Evolutionary conservation across 2,329 filamentous ascomycete species (phyloP).

Genomic region (Teratosphaeria gauchensis): DNA sequence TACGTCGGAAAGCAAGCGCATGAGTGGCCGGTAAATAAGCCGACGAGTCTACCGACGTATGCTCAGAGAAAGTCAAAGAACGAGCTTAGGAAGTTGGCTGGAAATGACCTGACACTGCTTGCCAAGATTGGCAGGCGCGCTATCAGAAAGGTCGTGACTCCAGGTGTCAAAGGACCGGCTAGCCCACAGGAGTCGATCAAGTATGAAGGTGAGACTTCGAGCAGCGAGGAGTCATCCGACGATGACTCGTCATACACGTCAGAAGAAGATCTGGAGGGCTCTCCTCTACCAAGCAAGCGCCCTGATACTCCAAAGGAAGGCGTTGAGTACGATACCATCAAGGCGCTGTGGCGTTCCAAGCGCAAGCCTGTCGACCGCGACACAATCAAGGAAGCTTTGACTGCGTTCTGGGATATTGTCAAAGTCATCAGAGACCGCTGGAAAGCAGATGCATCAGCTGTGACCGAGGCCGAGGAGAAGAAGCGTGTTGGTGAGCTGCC

Average conservation of each 20-base stretch:
- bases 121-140: constrained; percentile 29
- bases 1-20: constrained; percentile 33
- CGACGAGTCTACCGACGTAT: constrained; percentile 35
- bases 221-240: constrained; percentile 34
- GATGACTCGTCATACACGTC: constrained; percentile 45
- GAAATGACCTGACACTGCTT: constrained; percentile 32
- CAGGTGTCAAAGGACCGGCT: background rate
- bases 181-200: constrained; percentile 11
- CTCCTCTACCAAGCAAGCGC: constrained; percentile 44
- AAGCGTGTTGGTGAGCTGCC: constrained; percentile 45
- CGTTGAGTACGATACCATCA: constrained; percentile 50
- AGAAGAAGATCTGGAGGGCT: constrained; percentile 44
- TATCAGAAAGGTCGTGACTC: constrained; percentile 15
- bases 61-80: constrained; percentile 36
- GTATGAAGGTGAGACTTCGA: constrained; percentile 33
- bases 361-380: constrained; percentile 40
- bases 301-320: constrained; percentile 43
- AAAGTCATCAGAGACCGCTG: constrained; percentile 52
- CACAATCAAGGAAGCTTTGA: constrained; percentile 46
- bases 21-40: constrained; percentile 36
- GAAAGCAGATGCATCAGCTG: constrained; percentile 47
- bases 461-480: constrained; percentile 50
- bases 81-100: constrained; percentile 34
- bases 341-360: constrained; percentile 51
- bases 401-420: constrained; percentile 50